Base-by-base conservation (phyloP, 2,329 filamentous ascomycete genomes). In the Rutstroemia sydowiana region DNA sequence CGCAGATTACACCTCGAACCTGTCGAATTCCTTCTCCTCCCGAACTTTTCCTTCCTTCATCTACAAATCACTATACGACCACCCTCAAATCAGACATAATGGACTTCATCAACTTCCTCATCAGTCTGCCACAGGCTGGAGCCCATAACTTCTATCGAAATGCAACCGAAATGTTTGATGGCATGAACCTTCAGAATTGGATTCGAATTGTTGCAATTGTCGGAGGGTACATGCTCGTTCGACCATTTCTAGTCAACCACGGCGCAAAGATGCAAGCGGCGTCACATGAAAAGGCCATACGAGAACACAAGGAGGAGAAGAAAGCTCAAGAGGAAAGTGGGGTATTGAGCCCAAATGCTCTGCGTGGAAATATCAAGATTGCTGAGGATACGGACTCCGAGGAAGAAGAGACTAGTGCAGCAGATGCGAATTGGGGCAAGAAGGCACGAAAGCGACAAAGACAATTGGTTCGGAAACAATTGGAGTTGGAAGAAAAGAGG, bases 131-230 rank as follows among this genome's bases (percentile, higher is more conserved):
- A 13, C 34, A 32, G 2, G 41, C 48, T 44, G 58, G 57, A 37
- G 54, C 51, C 20, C 41, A 41, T 13, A 63, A 64, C 60, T 61
- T 52, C 37, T 41, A 37, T 31, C 31, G 51, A 30, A 48, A 48
- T 32, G 13, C 21, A 5, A 42, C 44, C 49, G 63, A 69, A 30
- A 72, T 75, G 21, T 73, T 84, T 57, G 68, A 69, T 56, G 70
- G 68, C 55, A 75, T 83, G 73, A 71, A 73, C 1, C 62, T 67
- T 10, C 69, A 79, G 59, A 71, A 75, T 39, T 82, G 76, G 73
- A 75, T 93, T 61, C 85, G 88, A 44, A 75, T 93, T 53, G 69
- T 88, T 59, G 75, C 82, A 59, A 78, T 89, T 55, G 78, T 89
- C 18, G 80, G 88, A 62, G 83, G 79, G 51, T 95, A 92, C 72